Evolutionary conservation across 305 asterid genomes (phyloP).

Genomic region (Solanum hybrid): DNA sequence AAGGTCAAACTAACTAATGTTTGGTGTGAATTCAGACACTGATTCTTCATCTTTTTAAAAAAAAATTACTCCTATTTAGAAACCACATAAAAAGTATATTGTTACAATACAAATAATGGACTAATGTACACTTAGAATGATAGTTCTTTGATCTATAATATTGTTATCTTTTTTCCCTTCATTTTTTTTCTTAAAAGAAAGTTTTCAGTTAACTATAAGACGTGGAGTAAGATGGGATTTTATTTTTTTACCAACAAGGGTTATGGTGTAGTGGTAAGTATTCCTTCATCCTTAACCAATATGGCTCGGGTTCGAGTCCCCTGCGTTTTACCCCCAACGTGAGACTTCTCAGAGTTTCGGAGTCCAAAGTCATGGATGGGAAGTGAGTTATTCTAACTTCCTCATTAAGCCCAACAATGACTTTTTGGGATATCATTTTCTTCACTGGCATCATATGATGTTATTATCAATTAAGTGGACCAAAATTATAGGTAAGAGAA

Average conservation of each 20-base stretch:
- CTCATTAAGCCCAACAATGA: background rate
- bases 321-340: too few species aligned
- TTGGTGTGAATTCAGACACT: background rate
- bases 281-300: too few species aligned
- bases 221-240: background rate
- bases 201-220: background rate
- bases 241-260: background rate
- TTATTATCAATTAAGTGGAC: background rate
- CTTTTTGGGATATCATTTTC: background rate
- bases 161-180: background rate
- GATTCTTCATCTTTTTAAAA: background rate
- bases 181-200: background rate
- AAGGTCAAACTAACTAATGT: background rate
- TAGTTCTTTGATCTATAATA: background rate
- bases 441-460: background rate
- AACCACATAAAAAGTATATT: background rate
- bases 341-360: too few species aligned
- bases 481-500: background rate
- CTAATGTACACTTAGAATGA: background rate
- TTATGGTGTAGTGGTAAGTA: too few species aligned
- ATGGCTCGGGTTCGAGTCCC: too few species aligned
- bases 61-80: background rate
- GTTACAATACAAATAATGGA: background rate
- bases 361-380: background rate
- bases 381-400: background rate